phyloP scores from a whole-genome alignment of 805 yeast genomes.

The Metschnikowia aberdeeniae region DNA sequence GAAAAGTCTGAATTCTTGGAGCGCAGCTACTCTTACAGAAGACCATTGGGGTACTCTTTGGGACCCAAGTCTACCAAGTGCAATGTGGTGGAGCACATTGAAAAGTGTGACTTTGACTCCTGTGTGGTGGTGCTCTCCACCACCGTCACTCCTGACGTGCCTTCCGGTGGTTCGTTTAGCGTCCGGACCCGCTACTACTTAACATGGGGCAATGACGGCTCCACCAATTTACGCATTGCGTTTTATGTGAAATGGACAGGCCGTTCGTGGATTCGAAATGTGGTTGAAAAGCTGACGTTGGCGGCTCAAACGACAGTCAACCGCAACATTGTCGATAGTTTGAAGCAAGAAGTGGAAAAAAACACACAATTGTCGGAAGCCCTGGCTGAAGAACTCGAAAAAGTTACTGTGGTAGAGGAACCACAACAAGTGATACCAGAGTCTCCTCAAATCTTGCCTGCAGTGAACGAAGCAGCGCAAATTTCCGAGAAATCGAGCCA shows the following conservation, averaged over 20 bases:
- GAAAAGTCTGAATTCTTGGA: conserved; percentile 28
- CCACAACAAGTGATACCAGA: too few relatives aligned
- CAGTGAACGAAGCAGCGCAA: too few relatives aligned
- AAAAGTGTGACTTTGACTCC: conserved; percentile 46
- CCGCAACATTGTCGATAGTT: conserved; percentile 43
- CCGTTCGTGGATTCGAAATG: conserved; percentile 73
- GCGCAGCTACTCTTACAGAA: conserved; percentile 54
- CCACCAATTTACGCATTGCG: conserved; percentile 59
- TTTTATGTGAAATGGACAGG: conserved; percentile 86
- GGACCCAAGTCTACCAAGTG: conserved; percentile 78
- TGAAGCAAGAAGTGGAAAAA: conserved; percentile 35
- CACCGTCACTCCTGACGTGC: conserved; percentile 74
- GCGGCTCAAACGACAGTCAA: conserved; percentile 70
- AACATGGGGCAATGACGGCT: conserved; percentile 67
- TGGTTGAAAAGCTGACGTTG: conserved; percentile 70
- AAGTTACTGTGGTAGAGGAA: not conserved
- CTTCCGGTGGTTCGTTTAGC: conserved; percentile 79
- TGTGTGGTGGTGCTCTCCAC: conserved; percentile 49
- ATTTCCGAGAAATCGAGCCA: not conserved
- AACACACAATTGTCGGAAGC: conserved; percentile 7
- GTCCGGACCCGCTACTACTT: conserved; percentile 70
- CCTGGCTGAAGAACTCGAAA: not conserved
- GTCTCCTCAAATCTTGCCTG: too few relatives aligned
- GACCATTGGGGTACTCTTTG: conserved; percentile 63
- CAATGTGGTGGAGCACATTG: conserved; percentile 55